Evolutionary conservation across 1,284 basidiomycete genomes (phyloP).

Genomic region (Thecaphora thlaspeos): DNA sequence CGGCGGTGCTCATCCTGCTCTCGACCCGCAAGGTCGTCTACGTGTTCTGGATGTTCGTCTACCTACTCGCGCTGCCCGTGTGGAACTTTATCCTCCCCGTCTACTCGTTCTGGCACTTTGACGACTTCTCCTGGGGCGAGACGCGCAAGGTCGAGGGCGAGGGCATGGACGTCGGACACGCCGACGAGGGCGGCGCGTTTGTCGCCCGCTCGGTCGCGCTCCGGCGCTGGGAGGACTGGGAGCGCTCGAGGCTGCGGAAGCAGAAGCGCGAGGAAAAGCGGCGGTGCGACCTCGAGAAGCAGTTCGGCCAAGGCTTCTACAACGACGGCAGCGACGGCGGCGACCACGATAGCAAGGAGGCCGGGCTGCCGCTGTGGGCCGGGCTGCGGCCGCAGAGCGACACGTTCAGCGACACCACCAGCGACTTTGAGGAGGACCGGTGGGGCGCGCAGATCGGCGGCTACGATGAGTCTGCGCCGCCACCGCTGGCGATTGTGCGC

Average conservation of each 20-base stretch:
- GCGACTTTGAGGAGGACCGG: conserved; percentile 75
- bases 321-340: conserved; percentile 60
- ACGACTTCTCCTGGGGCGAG: conserved; percentile 96
- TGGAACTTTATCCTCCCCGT: conserved; percentile 97
- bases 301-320: conserved; percentile 68
- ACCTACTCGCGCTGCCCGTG: conserved; percentile 68
- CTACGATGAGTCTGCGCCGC: conserved; percentile 49
- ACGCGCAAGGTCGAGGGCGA: conserved; percentile 94
- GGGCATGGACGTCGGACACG: conserved; percentile 88
- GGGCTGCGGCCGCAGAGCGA: conserved; percentile 28
- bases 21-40: conserved; percentile 98
- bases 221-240: conserved; percentile 99
- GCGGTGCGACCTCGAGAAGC: conserved; percentile 48
- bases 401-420: conserved; percentile 24
- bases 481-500: conserved; percentile 43
- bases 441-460: conserved; percentile 69
- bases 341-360: conserved; percentile 30
- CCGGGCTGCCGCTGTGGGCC: conserved; percentile 20
- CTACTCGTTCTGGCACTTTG: conserved; percentile 99
- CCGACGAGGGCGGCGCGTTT: conserved; percentile 85
- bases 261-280: conserved; percentile 83
- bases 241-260: conserved; percentile 90
- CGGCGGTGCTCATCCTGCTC: conserved; percentile 74
- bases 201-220: conserved; percentile 79
- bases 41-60: conserved; percentile 96